Base-by-base conservation (phyloP, 768 basidiomycete genomes). In the Phaeotremella skinneri region DNA sequence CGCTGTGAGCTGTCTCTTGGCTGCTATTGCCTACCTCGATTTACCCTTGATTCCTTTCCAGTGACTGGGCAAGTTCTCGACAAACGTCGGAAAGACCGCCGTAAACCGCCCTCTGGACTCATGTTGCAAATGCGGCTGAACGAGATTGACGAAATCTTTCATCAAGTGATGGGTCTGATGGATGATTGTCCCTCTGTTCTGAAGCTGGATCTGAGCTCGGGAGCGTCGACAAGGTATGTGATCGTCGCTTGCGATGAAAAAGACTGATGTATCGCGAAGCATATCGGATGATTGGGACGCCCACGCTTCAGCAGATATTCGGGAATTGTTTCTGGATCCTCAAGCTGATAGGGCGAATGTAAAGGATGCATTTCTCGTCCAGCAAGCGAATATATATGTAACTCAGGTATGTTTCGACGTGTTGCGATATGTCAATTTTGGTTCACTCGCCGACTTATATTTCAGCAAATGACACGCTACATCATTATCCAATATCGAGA, bases 401-500 rank as follows among this genome's bases (percentile, higher is more conserved):
- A 93, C 91, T 11, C 91, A 92, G 83, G 90, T 87, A 62, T 59
- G 82, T 62, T 17, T 41, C 26, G 45, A 20, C 13, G 16, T 29
- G 7, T 45, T 32, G 21, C 1, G 20, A 7, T 26, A 23, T 1
- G 25, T 23, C 9, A 16, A 27, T 26, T 11, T 59, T 42, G 9
- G 29, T 20, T 59, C 51, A 30, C 53, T 42, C 32, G 54, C 57
- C 54, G 52, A 45, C 29, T n/a, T 45, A 20, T 49, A 26, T 50
- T 43, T 4, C 37, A 93, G 90, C 91, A 93, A 90, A 83, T 91
- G 49, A 90, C 90, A 57, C 88, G 91, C 56, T 91, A 90, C 67
- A 89, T 93, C 62, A 88, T 90, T 52, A 88, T 92, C 66, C 91
- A 91, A 77, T 93, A 93, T 73, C 86, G 89, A 4, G 88, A 93